Base-by-base conservation (phyloP, 148 eudicot genomes). In the Vaccinium darrowii region DNA sequence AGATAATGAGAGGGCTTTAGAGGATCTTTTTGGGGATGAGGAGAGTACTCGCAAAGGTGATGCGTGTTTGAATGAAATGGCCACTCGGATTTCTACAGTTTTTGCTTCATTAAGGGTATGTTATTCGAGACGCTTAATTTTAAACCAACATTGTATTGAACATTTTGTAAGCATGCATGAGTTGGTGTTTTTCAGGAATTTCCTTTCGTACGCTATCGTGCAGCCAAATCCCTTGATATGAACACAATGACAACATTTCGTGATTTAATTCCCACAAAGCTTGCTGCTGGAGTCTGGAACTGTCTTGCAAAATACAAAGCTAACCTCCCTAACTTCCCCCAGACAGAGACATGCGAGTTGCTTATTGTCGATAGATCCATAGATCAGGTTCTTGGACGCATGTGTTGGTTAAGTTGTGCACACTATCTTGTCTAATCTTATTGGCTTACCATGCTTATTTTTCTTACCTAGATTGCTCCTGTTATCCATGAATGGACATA, bases 401-500 rank as follows among this genome's bases (percentile, higher is more conserved):
- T 14, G 58, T 75, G 76, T 82, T 80, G 72, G 54, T 75, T 69
- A 67, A 86, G 63, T 81, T 8, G 27, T 25, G 82, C 14, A 63
- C 49, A 49, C 30, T 77, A 58, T 56, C 63, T 80, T 47, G 11
- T 72, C 30, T 82, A 14, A 36, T 74, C 47, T 78, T 52, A 51
- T 81, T 52, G 30, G 74, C 57, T 86, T 76, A 82, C 62, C 84
- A 67, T 79, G 49, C 76, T 82, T 87, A 63, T 47, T 80, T 88
- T 51, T 52, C 49, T 33, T 69, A 63, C 25, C 83, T 84, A 96
- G 99, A 93, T 96, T 89, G 96, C 99, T 86, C 99, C 99, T 79
- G 86, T 96, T 53, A 96, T 96, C 86, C 99, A 96, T 87, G 99
- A 96, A 88, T 96, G 99, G 99, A 96, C 99, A 69, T 94, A 96